These are phyloP conservation scores for Furcasterigmium sp. DNA, from an alignment of 2,329 filamentous ascomycete genomes.

Conservation along the genomic window DNA sequence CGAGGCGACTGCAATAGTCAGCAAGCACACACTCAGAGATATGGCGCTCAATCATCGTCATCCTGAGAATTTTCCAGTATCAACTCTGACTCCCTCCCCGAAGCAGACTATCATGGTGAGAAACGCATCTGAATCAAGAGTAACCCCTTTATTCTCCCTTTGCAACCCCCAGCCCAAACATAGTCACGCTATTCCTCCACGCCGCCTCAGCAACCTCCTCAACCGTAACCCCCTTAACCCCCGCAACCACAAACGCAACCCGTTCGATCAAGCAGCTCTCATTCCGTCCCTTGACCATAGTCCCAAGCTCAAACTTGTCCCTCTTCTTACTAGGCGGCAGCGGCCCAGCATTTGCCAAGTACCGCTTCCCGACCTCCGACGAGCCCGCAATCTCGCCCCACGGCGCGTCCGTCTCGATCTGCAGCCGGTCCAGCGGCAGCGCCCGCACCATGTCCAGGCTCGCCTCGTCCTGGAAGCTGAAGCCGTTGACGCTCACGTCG, in stretches of 20 bases:
- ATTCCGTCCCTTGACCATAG: conserved; percentile 46
- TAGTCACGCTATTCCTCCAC: conserved; percentile 26
- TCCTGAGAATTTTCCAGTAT: too few species aligned
- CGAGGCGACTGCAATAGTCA: too few species aligned
- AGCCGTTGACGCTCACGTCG: conserved; percentile 43
- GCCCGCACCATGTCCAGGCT: conserved; percentile 34
- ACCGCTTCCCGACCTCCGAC: conserved; percentile 32
- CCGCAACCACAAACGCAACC: conserved; percentile 42
- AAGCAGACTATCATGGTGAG: too few species aligned
- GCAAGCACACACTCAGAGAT: too few species aligned
- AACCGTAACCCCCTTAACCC: conserved; percentile 35
- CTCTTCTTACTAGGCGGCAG: conserved; percentile 39
- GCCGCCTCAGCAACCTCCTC: conserved; percentile 35
- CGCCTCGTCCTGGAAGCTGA: conserved; percentile 33
- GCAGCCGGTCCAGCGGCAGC: conserved; percentile 32
- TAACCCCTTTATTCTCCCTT: too few species aligned
- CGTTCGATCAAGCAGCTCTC: conserved; percentile 43
- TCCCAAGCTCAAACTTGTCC: conserved; percentile 38
- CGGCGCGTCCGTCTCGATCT: conserved; percentile 43
- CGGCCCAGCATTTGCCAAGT: conserved; percentile 28
- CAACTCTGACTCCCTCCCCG: too few species aligned
- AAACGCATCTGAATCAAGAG: too few species aligned
- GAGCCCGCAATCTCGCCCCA: conserved; percentile 36
- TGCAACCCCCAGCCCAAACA: conserved; percentile 20
- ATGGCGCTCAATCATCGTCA: too few species aligned